Evolutionary conservation across 257 asterid genomes (phyloP), one percentile per base, ranked within the genome.

Genomic region (Petunia axillaris): DNA sequence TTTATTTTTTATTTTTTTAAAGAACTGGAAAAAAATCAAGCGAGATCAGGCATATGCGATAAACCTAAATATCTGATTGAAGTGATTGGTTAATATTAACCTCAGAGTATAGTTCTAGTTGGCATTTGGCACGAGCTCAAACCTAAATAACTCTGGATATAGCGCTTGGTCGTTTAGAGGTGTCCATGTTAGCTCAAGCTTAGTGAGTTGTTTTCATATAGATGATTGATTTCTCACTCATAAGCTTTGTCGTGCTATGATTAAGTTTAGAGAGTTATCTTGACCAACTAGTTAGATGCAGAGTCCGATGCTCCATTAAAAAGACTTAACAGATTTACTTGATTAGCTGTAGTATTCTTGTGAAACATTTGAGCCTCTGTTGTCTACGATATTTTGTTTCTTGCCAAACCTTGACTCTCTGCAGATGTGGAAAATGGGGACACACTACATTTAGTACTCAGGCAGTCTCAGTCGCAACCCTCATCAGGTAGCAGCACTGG

Each of bases 401-500:
- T 5, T 80, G 83, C 66, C 52, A 54, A 77, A 50, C 82, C 97
- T 88, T 96, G 83, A 94, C 90, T 63, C 63, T 64, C 81, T 59
- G 79, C 67, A 96, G 97, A 91, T 75, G 91, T 96, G 81, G 98
- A 96, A 84, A 90, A 88, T 85, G 98, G 93, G 74, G 93, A 91
- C 85, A 96, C 98, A n/a, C 84, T 96, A 75, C 99, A 96, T 85
- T 87, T 96, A 82, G 98, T 96, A 53, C 96, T 85, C 85, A 89
- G 98, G 85, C 99, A 90, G 81, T 66, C 87, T 67, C 89, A 82
- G 81, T 44, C 79, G 40, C 97, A 91, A 78, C 88, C 94, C 16
- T 79, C 96, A 64, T 68, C 93, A 39, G 88, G 86, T 55, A 46
- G 90, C 76, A 85, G 75, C 82, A 80, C 80, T 75, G 97, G 90